These are phyloP conservation scores for Eimeria mitis DNA, from an alignment of 169 alveolate species.

Conservation along the genomic window DNA sequence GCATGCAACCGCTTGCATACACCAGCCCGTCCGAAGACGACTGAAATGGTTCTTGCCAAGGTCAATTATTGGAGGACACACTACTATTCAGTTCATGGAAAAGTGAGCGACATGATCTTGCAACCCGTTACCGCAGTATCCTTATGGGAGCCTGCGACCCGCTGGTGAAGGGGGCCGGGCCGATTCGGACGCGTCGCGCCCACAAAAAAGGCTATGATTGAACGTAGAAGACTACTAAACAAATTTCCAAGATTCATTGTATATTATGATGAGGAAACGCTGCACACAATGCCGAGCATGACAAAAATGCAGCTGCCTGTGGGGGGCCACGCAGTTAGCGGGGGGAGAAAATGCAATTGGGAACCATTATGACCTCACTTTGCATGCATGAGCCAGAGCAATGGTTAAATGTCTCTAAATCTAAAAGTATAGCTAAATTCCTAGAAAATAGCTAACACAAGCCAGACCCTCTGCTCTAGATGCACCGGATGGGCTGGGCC, in stretches of 20 bases:
- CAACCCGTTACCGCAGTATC: neutral
- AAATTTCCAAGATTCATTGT: neutral
- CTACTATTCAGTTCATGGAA: neutral
- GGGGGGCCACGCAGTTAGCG: conserved; percentile 14
- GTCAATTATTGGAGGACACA: neutral
- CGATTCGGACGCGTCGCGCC: neutral
- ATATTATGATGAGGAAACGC: neutral
- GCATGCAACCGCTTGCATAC: neutral
- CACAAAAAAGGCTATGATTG: neutral
- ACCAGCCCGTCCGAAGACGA: neutral
- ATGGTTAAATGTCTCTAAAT: neutral
- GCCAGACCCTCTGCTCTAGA: conserved; percentile 12
- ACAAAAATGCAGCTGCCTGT: neutral
- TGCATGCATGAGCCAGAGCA: neutral
- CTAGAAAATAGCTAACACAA: neutral
- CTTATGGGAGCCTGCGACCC: neutral
- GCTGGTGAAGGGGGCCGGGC: neutral
- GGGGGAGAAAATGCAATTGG: neutral
- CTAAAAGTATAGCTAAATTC: conserved; percentile 23
- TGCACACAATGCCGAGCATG: conserved; percentile 31
- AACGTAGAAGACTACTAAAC: neutral
- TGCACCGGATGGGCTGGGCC: conserved; percentile 73
- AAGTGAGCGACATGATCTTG: neutral
- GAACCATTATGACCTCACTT: neutral
- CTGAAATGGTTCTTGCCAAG: neutral